Base-by-base conservation (phyloP, 495 filamentous ascomycete genomes). In the Hypoxylon subgilvum region DNA sequence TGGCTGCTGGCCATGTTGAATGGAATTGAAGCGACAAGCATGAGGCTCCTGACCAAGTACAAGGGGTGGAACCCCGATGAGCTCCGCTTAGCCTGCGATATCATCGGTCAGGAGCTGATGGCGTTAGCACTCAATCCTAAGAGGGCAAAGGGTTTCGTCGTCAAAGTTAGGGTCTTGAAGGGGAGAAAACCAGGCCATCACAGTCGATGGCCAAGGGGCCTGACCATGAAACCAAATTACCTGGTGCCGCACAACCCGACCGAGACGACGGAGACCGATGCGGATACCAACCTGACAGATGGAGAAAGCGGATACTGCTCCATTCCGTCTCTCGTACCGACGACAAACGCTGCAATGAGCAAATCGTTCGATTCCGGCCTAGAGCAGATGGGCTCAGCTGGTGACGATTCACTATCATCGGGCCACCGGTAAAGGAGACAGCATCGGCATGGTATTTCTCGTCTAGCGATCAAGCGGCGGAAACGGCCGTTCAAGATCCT, bases 1-100 rank as follows among this genome's bases (percentile, higher is more conserved):
- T 86, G 81, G 61, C 74, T 92, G 12, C 80, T 91, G 19, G 71
- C 79, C 0, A 65, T 83, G 43, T 69, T 91, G 27, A 86, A 88
- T 62, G 84, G 84, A 1, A 64, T 91, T 36, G 89, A 92, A 67
- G 79, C 88, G 1, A 61, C 72, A 13, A 77, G 77, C 27, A 55
- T 92, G 55, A 77, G 89, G 14, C 74, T 79, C 16, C 63, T 92
- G 21, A 90, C 87, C 1, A 76, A 74, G 41, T 71, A 79, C 17
- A 75, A 82, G 39, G 77, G 77, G 3, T 89, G 84, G 84, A 76
- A 77, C 10, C 58, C 75, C 7, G 76, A 80, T 0, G 75, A 80
- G 22, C 83, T 86, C 43, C 76, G 75, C 22, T 70, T 79, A 12
- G 73, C 84, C 13, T 87, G 84, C 70, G 75, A 78, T 13, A 72